These are phyloP conservation scores for Carex littledalei DNA, from an alignment of 176 grass and related monocot genomes.

Conservation along the genomic window DNA sequence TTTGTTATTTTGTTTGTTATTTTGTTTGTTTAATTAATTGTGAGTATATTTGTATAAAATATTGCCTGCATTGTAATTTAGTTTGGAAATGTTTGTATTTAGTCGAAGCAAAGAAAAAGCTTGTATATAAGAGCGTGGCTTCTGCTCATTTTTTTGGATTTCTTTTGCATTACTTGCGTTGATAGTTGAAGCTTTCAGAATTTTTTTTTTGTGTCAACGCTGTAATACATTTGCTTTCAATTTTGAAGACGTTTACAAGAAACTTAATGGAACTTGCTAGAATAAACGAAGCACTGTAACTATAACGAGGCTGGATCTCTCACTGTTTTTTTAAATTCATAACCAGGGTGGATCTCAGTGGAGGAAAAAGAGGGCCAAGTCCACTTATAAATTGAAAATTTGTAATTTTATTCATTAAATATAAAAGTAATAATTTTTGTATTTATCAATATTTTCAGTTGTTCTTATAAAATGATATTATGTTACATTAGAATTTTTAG, in stretches of 20 bases:
- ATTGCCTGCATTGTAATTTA: conserved; percentile 22
- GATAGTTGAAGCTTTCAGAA: neutral
- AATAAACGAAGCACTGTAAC: neutral
- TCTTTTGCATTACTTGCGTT: neutral
- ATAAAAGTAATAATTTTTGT: no score
- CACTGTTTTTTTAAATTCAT: no score
- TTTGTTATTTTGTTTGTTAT: neutral
- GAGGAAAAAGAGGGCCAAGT: no score
- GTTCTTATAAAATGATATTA: no score
- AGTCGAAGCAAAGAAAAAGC: conserved; percentile 34
- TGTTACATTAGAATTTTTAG: no score
- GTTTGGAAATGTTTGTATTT: conserved; percentile 26
- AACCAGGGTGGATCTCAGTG: no score
- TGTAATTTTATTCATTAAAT: no score
- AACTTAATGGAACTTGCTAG: neutral
- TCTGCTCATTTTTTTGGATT: conserved; percentile 12
- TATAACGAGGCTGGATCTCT: no score
- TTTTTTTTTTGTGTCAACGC: neutral
- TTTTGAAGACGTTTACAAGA: neutral
- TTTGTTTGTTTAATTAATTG: conserved; percentile 33
- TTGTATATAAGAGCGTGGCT: conserved; percentile 35
- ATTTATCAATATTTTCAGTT: no score
- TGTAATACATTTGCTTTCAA: neutral
- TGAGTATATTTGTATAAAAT: conserved; percentile 30
- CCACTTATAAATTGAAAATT: no score